Evolutionary conservation across 202 grass and related monocot species (phyloP).

Genomic region (Schoenoplectus tabernaemontani): DNA sequence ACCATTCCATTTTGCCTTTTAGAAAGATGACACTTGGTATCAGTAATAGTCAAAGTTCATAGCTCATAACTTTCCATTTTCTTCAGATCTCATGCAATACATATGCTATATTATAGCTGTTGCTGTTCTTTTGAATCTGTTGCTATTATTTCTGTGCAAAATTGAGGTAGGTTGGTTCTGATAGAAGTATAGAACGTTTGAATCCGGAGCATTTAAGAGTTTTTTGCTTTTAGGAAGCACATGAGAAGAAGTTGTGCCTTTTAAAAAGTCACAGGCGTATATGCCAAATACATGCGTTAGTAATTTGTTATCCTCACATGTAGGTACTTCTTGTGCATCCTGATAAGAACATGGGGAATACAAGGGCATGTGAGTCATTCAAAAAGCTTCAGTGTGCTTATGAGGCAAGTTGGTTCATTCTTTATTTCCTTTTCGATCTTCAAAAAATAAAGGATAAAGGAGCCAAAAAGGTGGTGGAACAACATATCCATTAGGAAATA

Average conservation of each 20-base stretch:
- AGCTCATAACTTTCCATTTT: not conserved
- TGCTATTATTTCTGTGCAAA: not conserved
- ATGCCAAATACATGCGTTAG: not conserved
- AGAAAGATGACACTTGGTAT: not conserved
- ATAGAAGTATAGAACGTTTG: not conserved
- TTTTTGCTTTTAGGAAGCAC: not conserved
- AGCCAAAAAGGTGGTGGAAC: no score
- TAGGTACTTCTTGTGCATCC: conserved; percentile 94
- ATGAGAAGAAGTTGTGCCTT: not conserved
- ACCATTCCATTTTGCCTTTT: not conserved
- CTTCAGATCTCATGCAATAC: no score
- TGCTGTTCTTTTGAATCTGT: no score
- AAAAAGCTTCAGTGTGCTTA: conserved; percentile 99
- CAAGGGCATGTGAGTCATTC: conserved; percentile 87
- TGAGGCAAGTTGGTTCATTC: conserved; percentile 53
- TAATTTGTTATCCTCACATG: conserved; percentile 25
- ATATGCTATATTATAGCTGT: no score
- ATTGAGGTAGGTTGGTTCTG: not conserved
- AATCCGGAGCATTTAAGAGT: not conserved
- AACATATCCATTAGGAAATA: not conserved
- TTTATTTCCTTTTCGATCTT: not conserved
- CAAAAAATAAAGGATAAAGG: not conserved
- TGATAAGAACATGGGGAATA: conserved; percentile 93
- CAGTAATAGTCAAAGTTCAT: not conserved
- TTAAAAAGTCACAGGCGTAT: not conserved